phyloP scores from a whole-genome alignment of 1,284 basidiomycete genomes.

The Wolfiporia cocos region DNA sequence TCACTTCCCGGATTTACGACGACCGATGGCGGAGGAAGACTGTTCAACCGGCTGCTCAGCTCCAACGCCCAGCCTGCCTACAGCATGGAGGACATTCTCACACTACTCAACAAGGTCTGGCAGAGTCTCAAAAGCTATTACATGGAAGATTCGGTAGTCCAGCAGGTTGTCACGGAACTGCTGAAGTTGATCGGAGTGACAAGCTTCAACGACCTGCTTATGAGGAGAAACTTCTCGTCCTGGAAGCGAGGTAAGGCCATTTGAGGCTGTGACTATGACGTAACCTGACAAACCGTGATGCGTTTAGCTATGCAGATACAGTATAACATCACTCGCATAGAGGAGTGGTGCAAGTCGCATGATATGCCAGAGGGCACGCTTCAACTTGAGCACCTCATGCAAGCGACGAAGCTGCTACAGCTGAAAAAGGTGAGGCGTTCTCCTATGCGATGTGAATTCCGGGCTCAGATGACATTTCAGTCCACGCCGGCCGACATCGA shows the following conservation, averaged over 20 bases:
- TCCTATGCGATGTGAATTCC: background rate
- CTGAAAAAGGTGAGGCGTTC: constrained; percentile 81
- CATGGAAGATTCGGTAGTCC: constrained; percentile 96
- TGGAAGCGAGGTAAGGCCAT: constrained; percentile 98
- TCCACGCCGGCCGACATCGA: constrained; percentile 92
- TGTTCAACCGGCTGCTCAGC: constrained; percentile 92
- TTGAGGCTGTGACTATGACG: no score
- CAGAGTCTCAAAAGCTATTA: constrained; percentile 98
- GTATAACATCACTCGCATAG: constrained; percentile 97
- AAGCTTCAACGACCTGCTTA: constrained; percentile 97
- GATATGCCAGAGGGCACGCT: constrained; percentile 99
- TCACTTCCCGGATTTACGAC: constrained; percentile 98
- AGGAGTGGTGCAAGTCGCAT: constrained; percentile 96
- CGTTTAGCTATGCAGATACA: constrained; percentile 94
- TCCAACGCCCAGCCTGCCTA: constrained; percentile 84
- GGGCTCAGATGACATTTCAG: constrained; percentile 32
- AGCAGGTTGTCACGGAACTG: constrained; percentile 95
- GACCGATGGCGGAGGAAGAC: constrained; percentile 85
- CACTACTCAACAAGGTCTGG: constrained; percentile 97
- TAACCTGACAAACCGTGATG: no score
- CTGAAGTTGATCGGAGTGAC: constrained; percentile 96
- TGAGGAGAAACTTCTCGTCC: constrained; percentile 98
- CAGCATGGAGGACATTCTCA: constrained; percentile 98
- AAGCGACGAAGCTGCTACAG: constrained; percentile 97
- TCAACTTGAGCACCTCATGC: constrained; percentile 98